Evolutionary conservation across 116 monocot genomes (phyloP).

Genomic region (Thalassia testudinum): DNA sequence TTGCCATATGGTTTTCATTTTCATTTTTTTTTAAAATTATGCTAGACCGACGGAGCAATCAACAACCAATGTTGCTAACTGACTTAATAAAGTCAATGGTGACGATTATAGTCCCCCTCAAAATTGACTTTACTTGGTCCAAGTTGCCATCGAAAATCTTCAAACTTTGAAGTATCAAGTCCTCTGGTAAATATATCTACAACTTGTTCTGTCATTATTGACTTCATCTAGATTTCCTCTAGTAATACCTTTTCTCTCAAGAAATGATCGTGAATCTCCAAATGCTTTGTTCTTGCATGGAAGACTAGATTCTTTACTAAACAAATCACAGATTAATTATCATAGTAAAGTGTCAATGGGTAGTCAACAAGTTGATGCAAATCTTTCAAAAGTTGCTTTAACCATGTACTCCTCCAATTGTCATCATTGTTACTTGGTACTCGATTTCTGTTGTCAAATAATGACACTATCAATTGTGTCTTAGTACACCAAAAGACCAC

Average conservation of each 20-base stretch:
- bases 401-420: neutral
- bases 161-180: neutral
- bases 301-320: neutral
- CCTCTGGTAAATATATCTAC: neutral
- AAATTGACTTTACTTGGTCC: neutral
- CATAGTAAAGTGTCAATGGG: neutral
- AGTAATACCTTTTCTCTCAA: neutral
- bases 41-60: too few relatives aligned
- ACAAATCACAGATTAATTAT: neutral
- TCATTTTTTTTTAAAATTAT: too few relatives aligned
- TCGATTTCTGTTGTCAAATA: neutral
- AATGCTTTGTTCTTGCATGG: neutral
- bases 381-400: neutral
- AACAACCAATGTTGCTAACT: too few relatives aligned
- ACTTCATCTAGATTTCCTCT: neutral
- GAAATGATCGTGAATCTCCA: neutral
- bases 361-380: neutral
- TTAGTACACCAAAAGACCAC: neutral
- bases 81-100: too few relatives aligned
- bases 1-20: too few relatives aligned
- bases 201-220: neutral
- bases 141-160: too few relatives aligned
- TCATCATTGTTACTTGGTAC: neutral
- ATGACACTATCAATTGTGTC: neutral
- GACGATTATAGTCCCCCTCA: slow-evolving; percentile 1